Evolutionary conservation across 257 asterid species (phyloP).

Genomic region (Gentiana macrophylla): DNA sequence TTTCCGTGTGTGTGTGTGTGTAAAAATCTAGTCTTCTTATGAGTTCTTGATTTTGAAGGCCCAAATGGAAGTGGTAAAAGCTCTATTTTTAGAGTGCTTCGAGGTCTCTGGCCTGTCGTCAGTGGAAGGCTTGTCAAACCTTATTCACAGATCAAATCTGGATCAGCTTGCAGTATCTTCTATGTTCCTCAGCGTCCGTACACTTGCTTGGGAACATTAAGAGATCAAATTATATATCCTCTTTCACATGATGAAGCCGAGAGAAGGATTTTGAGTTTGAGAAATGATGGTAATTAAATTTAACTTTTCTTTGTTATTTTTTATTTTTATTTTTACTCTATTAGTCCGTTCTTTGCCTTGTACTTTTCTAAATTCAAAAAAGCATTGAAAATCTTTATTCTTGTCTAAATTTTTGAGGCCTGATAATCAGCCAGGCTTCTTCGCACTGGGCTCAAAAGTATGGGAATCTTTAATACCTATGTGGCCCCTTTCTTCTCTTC

Average conservation of each 20-base stretch:
- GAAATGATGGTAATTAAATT: conserved; percentile 35
- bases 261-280: conserved; percentile 34
- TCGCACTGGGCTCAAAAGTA: too few species aligned
- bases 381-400: not conserved
- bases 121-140: conserved; percentile 74
- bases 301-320: not conserved
- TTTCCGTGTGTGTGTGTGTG: not conserved
- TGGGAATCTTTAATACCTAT: too few species aligned
- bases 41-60: conserved; percentile 33
- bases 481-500: too few species aligned
- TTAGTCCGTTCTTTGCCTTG: not conserved
- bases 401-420: not conserved
- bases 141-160: conserved; percentile 30
- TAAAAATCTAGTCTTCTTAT: too few species aligned
- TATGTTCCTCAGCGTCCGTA: conserved; percentile 96
- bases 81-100: conserved; percentile 90
- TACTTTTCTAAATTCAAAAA: not conserved
- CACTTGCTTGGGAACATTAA: conserved; percentile 95
- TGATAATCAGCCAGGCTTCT: not conserved
- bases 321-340: too few species aligned
- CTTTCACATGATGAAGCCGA: conserved; percentile 77
- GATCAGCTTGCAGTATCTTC: conserved; percentile 49
- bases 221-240: conserved; percentile 98
- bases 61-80: conserved; percentile 99
- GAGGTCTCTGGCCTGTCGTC: conserved; percentile 96